Conservation (phyloP, 176 grass and related monocot species). For the Tillandsia fasciculata region DNA sequence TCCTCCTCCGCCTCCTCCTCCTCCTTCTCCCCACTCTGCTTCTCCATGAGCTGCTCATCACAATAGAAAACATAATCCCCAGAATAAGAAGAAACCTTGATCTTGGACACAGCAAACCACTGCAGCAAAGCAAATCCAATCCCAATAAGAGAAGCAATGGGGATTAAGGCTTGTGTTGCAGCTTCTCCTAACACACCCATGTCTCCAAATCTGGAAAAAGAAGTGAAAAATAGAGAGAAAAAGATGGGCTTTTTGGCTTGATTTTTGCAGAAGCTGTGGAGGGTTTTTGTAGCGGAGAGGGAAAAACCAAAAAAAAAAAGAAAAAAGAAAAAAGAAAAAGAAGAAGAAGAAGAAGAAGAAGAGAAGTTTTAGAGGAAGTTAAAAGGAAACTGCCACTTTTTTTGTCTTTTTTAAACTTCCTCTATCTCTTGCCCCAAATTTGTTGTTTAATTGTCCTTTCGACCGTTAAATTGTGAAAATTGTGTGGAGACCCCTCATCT, state of each 20-base stretch:
- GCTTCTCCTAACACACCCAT: slow-evolving; percentile 36
- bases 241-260: not conserved
- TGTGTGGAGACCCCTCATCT: no score
- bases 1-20: slow-evolving; percentile 18
- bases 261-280: no score
- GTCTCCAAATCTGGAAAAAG: not conserved
- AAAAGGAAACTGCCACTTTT: no score
- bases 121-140: slow-evolving; percentile 48
- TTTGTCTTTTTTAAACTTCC: no score
- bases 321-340: no score
- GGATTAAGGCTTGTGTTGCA: slow-evolving; percentile 32
- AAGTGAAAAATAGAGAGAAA: not conserved
- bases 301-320: no score
- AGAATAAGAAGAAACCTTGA: slow-evolving; percentile 15
- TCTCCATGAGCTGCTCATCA: slow-evolving; percentile 11
- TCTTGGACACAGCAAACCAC: slow-evolving; percentile 48
- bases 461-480: no score
- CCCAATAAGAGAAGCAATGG: slow-evolving; percentile 36
- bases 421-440: no score
- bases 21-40: not conserved
- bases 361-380: no score
- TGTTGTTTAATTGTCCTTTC: no score
- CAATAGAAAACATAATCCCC: not conserved
- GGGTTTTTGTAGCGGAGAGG: no score
- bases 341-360: no score